Base-by-base conservation (phyloP, 2,329 filamentous ascomycete species). In the Falciphora oryzae region DNA sequence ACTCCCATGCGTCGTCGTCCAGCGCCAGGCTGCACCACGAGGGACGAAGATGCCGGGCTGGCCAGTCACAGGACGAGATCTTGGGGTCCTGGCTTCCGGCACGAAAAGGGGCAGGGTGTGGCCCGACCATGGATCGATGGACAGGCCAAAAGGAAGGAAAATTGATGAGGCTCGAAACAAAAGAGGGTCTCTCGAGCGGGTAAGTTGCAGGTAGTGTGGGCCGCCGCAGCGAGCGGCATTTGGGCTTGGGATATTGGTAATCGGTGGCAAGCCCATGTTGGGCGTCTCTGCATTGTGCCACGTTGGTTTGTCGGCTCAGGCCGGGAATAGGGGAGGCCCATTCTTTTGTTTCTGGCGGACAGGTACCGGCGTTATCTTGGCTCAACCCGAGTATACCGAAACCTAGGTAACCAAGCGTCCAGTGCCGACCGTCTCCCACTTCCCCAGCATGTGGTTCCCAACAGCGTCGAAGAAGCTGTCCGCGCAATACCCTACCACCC, bases 121-220 rank as follows among this genome's bases (percentile, higher is more conserved):
- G 61, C 53, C 61, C 53, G 61, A 32, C 35, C 28, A 35, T 63
- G 38, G 61, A 63, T 44, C 61, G 61, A 63, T 63, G 14, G 27
- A 53, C 28, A 29, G 28, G 50, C 27, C 44, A 38, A 25, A 44
- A 25, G n/a, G n/a, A 59, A 25, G 22, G 14, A 61, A 44, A 38
- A 28, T 28, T 35, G 22, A 57, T 63, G 53, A 63, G 53, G 53
- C 61, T 63, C 61, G 61, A 63, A 63, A 63, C 61, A 31, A 57
- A 25, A 35, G 32, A 27, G 35, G 61, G 32, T 16, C 59, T 25
- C 22, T 25, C 6, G 44, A n/a, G 44, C 44, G 44, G 44, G 44
- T 53, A 53, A 18, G 44, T 53, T 25, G 44, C 44, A 53, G 44
- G 44, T 25, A 22, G 44, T 53, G 44, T 53, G 44, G 44, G 44